Base-by-base conservation (phyloP, 2,329 filamentous ascomycete genomes). In the Aspergillus sp. region DNA sequence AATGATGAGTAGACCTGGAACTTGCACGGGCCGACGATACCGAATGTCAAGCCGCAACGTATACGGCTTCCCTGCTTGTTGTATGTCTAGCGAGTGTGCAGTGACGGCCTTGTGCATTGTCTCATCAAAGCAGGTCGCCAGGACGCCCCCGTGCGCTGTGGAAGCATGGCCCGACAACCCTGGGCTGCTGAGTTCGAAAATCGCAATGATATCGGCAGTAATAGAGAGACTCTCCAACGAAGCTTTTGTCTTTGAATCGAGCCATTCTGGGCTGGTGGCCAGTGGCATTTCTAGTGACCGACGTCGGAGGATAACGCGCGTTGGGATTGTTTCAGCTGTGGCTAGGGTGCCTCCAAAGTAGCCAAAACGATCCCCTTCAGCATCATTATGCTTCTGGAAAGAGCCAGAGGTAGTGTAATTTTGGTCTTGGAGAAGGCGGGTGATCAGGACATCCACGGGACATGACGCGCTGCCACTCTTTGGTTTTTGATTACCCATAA, bases 121-220 rank as follows among this genome's bases (percentile, higher is more conserved):
- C 29, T 32, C 29, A 32, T 32, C 29, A 13, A 32, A 41, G 3
- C 49, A 43, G 6, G 55, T 57, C 4, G 55, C 55, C 46, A 57
- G 40, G 20, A 57, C 52, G 11, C 55, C 55, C 4, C 55, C 55
- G 40, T 57, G 55, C 17, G 49, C 55, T 3, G 49, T 57, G 6
- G 43, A 45, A 11, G 55, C 52, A 34, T 57, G 55, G 2, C 55
- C 55, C 7, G 48, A 57, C 1, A 57, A 34, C 11, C 55, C 55
- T 6, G 55, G 52, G 14, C 42, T 42, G 19, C 52, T 52, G 11
- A 57, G 52, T 7, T 54, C 29, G 11, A 57, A 41, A 13, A 50
- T 14, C 47, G 55, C 49, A 41, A 55, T 21, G 16, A 57, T 43
- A 46, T 57, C 55, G 3, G 55, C 29, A 32, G 29, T 32, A 32